Conservation (phyloP, 225 moss, liverwort and hornwort species). For the Straminergon stramineum region DNA sequence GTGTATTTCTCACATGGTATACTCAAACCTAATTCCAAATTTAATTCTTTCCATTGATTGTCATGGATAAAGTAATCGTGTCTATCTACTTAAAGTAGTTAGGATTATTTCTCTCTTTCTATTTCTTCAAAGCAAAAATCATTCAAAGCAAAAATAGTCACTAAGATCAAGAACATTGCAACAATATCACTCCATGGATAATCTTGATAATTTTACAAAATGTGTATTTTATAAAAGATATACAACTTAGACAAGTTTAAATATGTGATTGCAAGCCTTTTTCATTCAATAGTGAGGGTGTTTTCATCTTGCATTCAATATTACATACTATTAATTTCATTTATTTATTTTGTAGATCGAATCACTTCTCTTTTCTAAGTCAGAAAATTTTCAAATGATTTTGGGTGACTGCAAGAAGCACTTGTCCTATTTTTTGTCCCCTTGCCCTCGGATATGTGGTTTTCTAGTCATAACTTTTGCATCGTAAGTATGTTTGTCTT, state of each 20-base stretch:
- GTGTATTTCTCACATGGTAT: neutral
- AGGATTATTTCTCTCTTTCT: too few relatives aligned
- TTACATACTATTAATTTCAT: neutral
- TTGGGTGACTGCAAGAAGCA: too few relatives aligned
- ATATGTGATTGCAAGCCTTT: neutral
- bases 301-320: too few relatives aligned
- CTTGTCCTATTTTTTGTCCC: too few relatives aligned
- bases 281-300: fast-evolving
- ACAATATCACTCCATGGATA: fast-evolving
- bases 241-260: neutral
- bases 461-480: too few relatives aligned
- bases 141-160: neutral
- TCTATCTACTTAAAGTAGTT: neutral
- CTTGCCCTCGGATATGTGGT: too few relatives aligned
- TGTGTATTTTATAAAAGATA: neutral
- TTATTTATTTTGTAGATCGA: neutral
- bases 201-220: neutral
- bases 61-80: neutral
- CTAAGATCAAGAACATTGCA: neutral
- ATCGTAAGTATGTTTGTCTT: too few relatives aligned
- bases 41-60: neutral
- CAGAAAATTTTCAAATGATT: neutral
- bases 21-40: neutral
- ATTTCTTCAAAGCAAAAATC: neutral
- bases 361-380: neutral